Evolutionary conservation across 768 basidiomycete species (phyloP).

Genomic region (Boletus edulis): DNA sequence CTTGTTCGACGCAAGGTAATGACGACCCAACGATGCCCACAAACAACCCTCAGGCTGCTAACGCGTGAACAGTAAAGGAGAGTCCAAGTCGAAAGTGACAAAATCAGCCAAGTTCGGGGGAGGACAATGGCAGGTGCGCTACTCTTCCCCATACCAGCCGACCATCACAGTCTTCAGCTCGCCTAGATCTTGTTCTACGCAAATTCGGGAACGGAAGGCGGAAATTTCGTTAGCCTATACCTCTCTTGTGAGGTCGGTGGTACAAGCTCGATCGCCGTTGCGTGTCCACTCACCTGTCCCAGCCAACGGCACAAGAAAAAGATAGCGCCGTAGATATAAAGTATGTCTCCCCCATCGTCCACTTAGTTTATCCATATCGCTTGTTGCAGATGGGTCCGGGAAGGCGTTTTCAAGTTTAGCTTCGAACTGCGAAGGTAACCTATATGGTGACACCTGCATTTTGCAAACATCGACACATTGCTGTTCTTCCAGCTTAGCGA

Average conservation of each 20-base stretch:
- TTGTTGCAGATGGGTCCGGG: constrained; percentile 68
- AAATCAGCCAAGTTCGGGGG: constrained; percentile 75
- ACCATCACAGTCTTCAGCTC: neutral
- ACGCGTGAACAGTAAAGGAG: constrained; percentile 52
- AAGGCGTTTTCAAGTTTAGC: constrained; percentile 81
- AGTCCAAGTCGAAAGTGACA: constrained; percentile 71
- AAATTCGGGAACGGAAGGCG: constrained; percentile 67
- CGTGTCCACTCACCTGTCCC: constrained; percentile 7
- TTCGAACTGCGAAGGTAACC: constrained; percentile 75
- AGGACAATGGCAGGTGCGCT: constrained; percentile 68
- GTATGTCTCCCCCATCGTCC: constrained; percentile 28
- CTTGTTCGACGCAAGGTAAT: constrained; percentile 69
- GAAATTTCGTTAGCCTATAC: constrained; percentile 69
- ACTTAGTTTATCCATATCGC: neutral
- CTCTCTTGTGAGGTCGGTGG: constrained; percentile 73
- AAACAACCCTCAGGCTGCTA: neutral
- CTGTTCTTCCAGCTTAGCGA: constrained; percentile 37
- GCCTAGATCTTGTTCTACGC: constrained; percentile 77
- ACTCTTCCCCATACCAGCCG: neutral
- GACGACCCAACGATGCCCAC: neutral
- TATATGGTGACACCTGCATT: neutral
- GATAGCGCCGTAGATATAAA: constrained; percentile 63
- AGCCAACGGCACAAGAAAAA: constrained; percentile 79
- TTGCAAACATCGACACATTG: neutral
- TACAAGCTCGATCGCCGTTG: neutral